Base-by-base conservation (phyloP, 768 basidiomycete genomes). In the Tricholomella constricta region DNA sequence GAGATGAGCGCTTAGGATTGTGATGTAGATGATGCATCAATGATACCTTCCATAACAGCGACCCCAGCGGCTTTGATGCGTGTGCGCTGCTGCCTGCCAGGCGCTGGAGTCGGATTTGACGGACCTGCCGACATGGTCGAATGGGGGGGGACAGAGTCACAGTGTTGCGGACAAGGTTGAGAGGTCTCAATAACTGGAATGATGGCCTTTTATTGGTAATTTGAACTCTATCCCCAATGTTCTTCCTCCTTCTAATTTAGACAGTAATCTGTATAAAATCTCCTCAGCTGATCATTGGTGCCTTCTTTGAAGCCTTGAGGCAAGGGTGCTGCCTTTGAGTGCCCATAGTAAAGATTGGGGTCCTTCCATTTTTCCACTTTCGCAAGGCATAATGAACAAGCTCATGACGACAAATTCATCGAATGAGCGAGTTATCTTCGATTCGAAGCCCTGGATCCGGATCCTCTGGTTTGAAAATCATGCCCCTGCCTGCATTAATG, bases 21-120 rank as follows among this genome's bases (percentile, higher is more conserved):
- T 53, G 34, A 48, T 43, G 22, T n/a, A 37, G 20, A 46, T 38
- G 53, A 42, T 44, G 32, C 19, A 45, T 45, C 51, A 40, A 38
- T 51, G 42, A 42, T 54, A 65, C 64, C 62, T 62, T 65, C 64
- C 47, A 65, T 45, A 51, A 63, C 29, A 38, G 47, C 53, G 11
- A 60, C 27, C 1, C 59, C 64, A 22, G 49, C 56, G 8, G 41
- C 37, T 42, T 46, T 36, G 22, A 62, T 43, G 17, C 62, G 58
- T 10, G 23, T 23, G n/a, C 51, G 53, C 34, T 48, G 53, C 47
- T 54, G n/a, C n/a, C n/a, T 42, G 27, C 38, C 34, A 15, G 25
- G 38, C 23, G 15, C 31, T 27, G 43, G 22, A 35, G 42, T 9
- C 12, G 27, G 45, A 45, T 44, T 52, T 25, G 52, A 56, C 9